Base-by-base conservation (phyloP, 345 rosid species). In the Orychophragmus violaceus region DNA sequence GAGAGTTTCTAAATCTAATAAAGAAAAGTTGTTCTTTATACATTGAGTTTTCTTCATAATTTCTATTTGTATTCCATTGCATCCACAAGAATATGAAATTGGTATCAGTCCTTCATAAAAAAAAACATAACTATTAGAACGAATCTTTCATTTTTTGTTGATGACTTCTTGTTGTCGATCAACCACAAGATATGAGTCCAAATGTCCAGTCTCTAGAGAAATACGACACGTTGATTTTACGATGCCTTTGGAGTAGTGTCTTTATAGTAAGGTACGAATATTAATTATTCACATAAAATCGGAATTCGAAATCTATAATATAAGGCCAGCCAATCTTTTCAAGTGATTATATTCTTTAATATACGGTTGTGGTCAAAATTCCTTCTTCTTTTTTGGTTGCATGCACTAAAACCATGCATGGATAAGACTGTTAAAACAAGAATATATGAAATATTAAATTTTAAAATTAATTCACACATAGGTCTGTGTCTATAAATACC, bases 281-380 rank as follows among this genome's bases (percentile, higher is more conserved):
- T 39, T n/a, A 22, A 51, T 21, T 68, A 57, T 64, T 71, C 75
- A 54, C n/a, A 33, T n/a, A 70, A 51, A 33, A 16, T 24, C 21
- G 30, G 52, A 48, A 57, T 46, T 63, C 54, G 50, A 42, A 42
- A 32, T 42, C 45, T 17, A 41, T 53, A 41, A 17, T 35, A n/a
- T n/a, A 73, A 23, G 13, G 77, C 66, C 77, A 59, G 28, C 30
- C 61, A 65, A 57, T 55, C 44, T 65, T 58, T n/a, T 35, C 23
- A 42, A 64, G 29, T 57, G 8, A 39, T 50, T 16, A 16, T 51
- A 42, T 59, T 41, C 63, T 59, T 66, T 32, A 66, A 52, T 32
- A 59, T 36, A 57, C 36, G 32, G 32, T 35, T 14, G 45, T 29
- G n/a, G 72, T 66, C 77, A 73, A 66, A 41, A 66, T 73, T 66